phyloP scores from a whole-genome alignment of 192 early-diverging fungal species.

The Podila clonocystis region DNA sequence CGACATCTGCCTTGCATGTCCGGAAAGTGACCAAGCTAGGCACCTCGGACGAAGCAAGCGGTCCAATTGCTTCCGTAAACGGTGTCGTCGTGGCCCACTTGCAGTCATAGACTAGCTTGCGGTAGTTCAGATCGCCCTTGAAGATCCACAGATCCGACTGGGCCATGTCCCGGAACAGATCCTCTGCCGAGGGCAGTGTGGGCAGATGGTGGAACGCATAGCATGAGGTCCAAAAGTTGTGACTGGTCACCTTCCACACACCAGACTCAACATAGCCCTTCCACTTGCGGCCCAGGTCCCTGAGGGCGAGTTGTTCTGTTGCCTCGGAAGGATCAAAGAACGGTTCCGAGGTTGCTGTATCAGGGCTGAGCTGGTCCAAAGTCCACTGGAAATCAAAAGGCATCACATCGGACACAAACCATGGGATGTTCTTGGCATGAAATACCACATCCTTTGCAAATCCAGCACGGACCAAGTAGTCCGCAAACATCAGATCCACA shows the following conservation, averaged over 20 bases:
- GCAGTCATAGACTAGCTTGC: conserved; percentile 94
- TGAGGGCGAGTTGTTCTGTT: conserved; percentile 55
- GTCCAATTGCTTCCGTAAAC: conserved; percentile 87
- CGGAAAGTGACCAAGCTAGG: conserved; percentile 81
- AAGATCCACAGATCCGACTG: conserved; percentile 81
- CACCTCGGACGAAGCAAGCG: conserved; percentile 61
- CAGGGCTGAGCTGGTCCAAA: conserved; percentile 40
- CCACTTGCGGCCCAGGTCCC: conserved; percentile 71
- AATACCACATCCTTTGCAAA: conserved; percentile 77
- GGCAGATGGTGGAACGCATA: conserved; percentile 84
- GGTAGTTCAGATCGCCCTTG: conserved; percentile 98
- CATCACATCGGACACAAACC: conserved; percentile 98
- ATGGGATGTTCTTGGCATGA: conserved; percentile 90
- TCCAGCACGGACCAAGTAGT: conserved; percentile 79
- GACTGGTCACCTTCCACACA: conserved; percentile 70
- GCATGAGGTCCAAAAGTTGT: conserved; percentile 91
- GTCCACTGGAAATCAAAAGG: conserved; percentile 82
- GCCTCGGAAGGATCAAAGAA: conserved; percentile 47
- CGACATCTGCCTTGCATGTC: conserved; percentile 89
- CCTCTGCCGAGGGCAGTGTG: conserved; percentile 60
- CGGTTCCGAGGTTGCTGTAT: not conserved
- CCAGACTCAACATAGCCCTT: conserved; percentile 67
- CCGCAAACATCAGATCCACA: conserved; percentile 87
- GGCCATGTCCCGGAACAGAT: conserved; percentile 68
- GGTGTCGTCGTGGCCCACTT: conserved; percentile 85